phyloP scores from a whole-genome alignment of 73 alveolate species.

The Blepharisma stoltei region DNA sequence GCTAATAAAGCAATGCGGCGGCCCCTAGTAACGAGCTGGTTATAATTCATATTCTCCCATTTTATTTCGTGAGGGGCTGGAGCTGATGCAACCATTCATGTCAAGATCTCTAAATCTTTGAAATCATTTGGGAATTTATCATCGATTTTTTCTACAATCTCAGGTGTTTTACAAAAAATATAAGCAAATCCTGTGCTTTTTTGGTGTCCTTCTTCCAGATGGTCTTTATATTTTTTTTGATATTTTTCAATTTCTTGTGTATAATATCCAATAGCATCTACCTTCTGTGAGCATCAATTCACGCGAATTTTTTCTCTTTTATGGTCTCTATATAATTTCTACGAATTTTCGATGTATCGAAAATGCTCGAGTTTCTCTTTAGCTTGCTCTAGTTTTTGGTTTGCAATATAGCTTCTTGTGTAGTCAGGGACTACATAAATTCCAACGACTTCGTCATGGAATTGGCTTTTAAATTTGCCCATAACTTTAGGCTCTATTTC shows the following conservation, averaged over 20 bases:
- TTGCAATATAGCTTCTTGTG: background rate
- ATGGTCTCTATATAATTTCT: background rate
- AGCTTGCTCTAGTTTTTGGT: background rate
- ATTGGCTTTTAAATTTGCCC: background rate
- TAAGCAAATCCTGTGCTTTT: background rate
- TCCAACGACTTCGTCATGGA: background rate
- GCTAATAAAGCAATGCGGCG: background rate
- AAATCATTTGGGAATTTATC: background rate
- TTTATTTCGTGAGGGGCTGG: background rate
- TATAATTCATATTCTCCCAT: background rate
- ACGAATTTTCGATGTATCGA: background rate
- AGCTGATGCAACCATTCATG: background rate
- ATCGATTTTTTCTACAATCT: background rate
- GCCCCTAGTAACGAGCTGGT: background rate
- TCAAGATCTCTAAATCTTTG: background rate
- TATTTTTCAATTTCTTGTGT: background rate
- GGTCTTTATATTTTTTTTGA: background rate
- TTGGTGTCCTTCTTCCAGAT: background rate
- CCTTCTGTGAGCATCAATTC: background rate
- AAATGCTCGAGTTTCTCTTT: background rate
- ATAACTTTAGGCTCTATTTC: background rate
- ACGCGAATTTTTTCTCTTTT: background rate
- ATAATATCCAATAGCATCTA: background rate
- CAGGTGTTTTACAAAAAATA: background rate
- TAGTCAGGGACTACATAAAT: slow-evolving; percentile 1